These are phyloP conservation scores for Uncinocarpus reesii DNA, from an alignment of 2,329 filamentous ascomycete genomes.

Conservation along the genomic window DNA sequence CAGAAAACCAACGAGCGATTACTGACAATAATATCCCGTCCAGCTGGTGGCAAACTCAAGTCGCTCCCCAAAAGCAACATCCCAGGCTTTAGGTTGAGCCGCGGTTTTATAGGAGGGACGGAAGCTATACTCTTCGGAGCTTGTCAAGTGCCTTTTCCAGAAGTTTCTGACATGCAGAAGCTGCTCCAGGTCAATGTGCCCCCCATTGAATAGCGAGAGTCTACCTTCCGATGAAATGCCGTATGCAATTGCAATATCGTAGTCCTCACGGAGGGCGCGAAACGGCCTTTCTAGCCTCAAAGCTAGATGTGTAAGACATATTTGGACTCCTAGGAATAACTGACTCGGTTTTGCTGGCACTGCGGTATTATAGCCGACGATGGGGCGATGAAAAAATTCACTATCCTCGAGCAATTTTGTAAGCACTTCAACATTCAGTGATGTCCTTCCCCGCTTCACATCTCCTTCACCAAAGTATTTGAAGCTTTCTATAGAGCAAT, in stretches of 20 bases:
- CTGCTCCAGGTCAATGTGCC: constrained; percentile 23
- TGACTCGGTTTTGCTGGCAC: constrained; percentile 15
- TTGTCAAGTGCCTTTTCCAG: constrained; percentile 34
- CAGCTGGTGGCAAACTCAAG: constrained; percentile 19
- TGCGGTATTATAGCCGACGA: constrained; percentile 1
- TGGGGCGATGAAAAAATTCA: constrained; percentile 4
- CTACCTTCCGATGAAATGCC: constrained; percentile 12
- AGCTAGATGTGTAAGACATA: constrained; percentile 27
- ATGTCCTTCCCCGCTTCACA: not conserved
- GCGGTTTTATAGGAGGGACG: constrained; percentile 20
- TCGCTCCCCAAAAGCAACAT: constrained; percentile 9
- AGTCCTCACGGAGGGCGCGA: constrained; percentile 24
- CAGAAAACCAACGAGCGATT: not conserved
- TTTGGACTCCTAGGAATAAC: constrained; percentile 21
- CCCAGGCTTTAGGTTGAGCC: constrained; percentile 23
- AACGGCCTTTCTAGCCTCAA: constrained; percentile 23
- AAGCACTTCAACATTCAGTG: not conserved
- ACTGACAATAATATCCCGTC: constrained; percentile 28
- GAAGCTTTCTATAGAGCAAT: not conserved
- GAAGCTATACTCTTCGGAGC: constrained; percentile 23
- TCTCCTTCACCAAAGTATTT: not conserved
- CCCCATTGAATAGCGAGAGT: constrained; percentile 15
- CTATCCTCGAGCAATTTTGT: not conserved
- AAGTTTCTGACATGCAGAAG: constrained; percentile 36
- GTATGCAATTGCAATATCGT: constrained; percentile 27